Conservation (phyloP, 305 asterid genomes). For the Striga hermonthica region DNA sequence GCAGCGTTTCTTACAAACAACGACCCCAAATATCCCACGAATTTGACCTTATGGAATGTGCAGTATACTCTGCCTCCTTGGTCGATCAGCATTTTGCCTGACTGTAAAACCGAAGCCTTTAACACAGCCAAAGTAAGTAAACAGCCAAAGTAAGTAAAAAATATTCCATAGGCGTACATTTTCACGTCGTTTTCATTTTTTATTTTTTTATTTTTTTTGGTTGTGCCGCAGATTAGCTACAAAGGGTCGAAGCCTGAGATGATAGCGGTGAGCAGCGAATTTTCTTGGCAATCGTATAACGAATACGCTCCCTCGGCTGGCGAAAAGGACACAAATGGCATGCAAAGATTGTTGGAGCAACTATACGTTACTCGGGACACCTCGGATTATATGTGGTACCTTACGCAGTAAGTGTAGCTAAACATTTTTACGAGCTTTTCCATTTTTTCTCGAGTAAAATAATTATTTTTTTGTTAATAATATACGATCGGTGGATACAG, state of each 20-base stretch:
- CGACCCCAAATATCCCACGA: constrained; percentile 53
- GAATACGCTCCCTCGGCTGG: constrained; percentile 79
- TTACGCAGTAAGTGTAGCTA: constrained; percentile 60
- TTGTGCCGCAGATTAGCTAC: constrained; percentile 51
- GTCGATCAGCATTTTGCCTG: constrained; percentile 92
- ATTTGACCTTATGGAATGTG: constrained; percentile 49
- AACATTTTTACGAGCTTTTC: not conserved
- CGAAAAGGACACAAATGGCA: constrained; percentile 45
- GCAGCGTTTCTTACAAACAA: constrained; percentile 81
- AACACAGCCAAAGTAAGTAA: constrained; percentile 79
- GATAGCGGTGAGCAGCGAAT: constrained; percentile 44
- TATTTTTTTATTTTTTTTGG: too few relatives aligned
- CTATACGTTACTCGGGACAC: constrained; percentile 66
- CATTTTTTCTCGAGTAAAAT: not conserved
- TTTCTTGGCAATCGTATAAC: constrained; percentile 73
- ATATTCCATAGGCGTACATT: too few relatives aligned
- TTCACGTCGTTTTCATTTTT: too few relatives aligned
- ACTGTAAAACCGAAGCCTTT: constrained; percentile 78
- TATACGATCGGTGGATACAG: constrained; percentile 34
- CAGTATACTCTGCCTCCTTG: constrained; percentile 83
- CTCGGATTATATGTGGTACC: constrained; percentile 92
- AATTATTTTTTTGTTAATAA: not conserved
- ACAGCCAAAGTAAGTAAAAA: constrained; percentile 50
- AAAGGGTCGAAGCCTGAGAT: constrained; percentile 53
- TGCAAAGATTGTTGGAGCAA: constrained; percentile 73